phyloP scores from a whole-genome alignment of 129 eudicot species.

The Arctium lappa region DNA sequence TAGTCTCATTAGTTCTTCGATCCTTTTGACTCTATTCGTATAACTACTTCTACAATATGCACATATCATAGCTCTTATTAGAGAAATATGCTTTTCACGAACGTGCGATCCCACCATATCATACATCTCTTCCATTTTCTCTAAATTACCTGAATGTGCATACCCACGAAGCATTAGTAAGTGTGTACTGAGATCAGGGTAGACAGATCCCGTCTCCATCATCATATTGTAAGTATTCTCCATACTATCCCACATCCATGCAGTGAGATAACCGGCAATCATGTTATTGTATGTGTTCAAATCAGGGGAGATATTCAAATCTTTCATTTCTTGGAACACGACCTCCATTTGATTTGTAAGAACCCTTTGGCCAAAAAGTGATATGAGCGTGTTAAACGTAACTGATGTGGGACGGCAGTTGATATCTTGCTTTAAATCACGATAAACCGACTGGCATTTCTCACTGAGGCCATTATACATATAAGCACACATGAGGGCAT shows the following conservation, averaged over 20 bases:
- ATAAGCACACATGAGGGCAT: constrained; percentile 74
- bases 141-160: constrained; percentile 61
- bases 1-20: constrained; percentile 45
- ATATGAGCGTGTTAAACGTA: constrained; percentile 76
- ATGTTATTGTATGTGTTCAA: constrained; percentile 55
- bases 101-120: constrained; percentile 40
- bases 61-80: constrained; percentile 62
- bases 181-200: constrained; percentile 52
- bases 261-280: constrained; percentile 72
- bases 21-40: constrained; percentile 43
- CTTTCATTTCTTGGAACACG: constrained; percentile 37
- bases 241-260: constrained; percentile 97
- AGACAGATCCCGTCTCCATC: constrained; percentile 38
- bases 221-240: constrained; percentile 52
- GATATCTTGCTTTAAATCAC: constrained; percentile 53
- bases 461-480: constrained; percentile 41
- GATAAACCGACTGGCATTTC: constrained; percentile 58
- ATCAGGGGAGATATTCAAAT: constrained; percentile 42
- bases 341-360: constrained; percentile 72
- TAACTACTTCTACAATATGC: constrained; percentile 62
- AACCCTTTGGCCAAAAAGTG: constrained; percentile 57
- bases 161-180: constrained; percentile 90
- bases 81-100: constrained; percentile 19
- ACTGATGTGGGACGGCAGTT: constrained; percentile 56
- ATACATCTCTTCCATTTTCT: constrained; percentile 80